phyloP scores from a whole-genome alignment of 139 green algal species.

The Chlamydomonas incerta region DNA sequence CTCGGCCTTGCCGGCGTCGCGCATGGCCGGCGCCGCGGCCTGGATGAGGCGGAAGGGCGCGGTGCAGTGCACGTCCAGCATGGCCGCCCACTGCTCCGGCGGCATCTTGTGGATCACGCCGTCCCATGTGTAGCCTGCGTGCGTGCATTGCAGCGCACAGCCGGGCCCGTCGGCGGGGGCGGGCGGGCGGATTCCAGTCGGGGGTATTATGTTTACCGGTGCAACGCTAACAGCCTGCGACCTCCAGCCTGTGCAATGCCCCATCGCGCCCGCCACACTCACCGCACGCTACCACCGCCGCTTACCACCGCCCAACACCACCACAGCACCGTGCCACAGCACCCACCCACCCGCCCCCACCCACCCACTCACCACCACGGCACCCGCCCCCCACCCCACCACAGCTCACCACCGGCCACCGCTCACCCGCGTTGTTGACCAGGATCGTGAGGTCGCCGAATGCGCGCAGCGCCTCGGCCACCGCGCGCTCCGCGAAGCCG shows the following conservation, averaged over 20 bases:
- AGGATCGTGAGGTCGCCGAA: conserved; percentile 72
- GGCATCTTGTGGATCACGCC: conserved; percentile 88
- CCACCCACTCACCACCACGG: too few species aligned
- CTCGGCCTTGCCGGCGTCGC: conserved; percentile 77
- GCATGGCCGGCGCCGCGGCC: conserved; percentile 75
- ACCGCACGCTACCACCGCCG: too few species aligned
- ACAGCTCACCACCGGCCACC: background rate
- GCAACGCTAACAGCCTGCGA: too few species aligned
- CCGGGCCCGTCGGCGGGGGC: too few species aligned
- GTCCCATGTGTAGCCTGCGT: conserved; percentile 91
- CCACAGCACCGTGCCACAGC: too few species aligned
- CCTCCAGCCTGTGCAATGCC: too few species aligned
- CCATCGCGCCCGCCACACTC: too few species aligned
- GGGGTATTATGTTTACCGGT: too few species aligned
- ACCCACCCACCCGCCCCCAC: too few species aligned
- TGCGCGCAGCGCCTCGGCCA: conserved; percentile 60
- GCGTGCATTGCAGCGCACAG: too few species aligned
- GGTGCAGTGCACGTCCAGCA: conserved; percentile 83
- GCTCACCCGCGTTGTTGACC: conserved; percentile 64
- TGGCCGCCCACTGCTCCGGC: conserved; percentile 83
- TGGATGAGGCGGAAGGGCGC: conserved; percentile 86
- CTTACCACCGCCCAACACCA: too few species aligned
- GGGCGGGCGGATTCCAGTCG: too few species aligned
- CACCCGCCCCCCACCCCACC: background rate
- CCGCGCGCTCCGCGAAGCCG: conserved; percentile 59